Conservation (phyloP, 306 rosid genomes). For the Vigna mungo region DNA sequence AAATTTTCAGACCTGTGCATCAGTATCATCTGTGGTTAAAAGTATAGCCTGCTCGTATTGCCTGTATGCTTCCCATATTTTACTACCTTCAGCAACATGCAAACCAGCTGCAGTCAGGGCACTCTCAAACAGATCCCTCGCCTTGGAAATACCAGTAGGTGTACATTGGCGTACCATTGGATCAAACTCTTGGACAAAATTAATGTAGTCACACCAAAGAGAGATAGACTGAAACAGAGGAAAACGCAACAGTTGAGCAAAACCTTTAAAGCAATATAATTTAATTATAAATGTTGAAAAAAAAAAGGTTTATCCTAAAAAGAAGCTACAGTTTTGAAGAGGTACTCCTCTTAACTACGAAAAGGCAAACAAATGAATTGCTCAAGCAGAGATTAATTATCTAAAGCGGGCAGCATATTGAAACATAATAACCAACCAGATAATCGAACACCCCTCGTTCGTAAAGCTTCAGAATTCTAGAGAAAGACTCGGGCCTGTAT, state of each 20-base stretch:
- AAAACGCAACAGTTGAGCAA: constrained; percentile 38
- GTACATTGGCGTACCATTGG: constrained; percentile 61
- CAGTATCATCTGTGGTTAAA: constrained; percentile 59
- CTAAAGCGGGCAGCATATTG: neutral
- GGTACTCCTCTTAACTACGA: constrained; percentile 28
- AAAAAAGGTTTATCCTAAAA: neutral
- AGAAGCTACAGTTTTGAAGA: neutral
- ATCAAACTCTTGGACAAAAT: constrained; percentile 71
- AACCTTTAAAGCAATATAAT: constrained; percentile 7
- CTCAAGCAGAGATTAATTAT: neutral
- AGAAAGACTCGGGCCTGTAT: constrained; percentile 61
- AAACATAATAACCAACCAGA: constrained; percentile 65
- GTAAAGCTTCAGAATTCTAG: constrained; percentile 65
- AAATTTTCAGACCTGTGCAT: constrained; percentile 63
- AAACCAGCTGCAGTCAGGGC: constrained; percentile 90
- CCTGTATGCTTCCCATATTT: constrained; percentile 86
- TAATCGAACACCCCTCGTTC: constrained; percentile 80
- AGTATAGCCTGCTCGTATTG: constrained; percentile 74
- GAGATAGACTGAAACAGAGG: constrained; percentile 73
- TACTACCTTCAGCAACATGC: constrained; percentile 79
- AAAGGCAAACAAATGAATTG: constrained; percentile 18
- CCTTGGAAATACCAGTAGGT: constrained; percentile 68
- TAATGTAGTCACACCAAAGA: constrained; percentile 80
- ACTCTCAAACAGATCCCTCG: constrained; percentile 78
- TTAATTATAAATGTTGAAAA: constrained; percentile 5